A percentile compares a stretch with the other conserved stretches of the same genome.
These are phyloP conservation scores for Quercus rubra DNA, from an alignment of 306 rosid genomes.

Conservation along the genomic window DNA sequence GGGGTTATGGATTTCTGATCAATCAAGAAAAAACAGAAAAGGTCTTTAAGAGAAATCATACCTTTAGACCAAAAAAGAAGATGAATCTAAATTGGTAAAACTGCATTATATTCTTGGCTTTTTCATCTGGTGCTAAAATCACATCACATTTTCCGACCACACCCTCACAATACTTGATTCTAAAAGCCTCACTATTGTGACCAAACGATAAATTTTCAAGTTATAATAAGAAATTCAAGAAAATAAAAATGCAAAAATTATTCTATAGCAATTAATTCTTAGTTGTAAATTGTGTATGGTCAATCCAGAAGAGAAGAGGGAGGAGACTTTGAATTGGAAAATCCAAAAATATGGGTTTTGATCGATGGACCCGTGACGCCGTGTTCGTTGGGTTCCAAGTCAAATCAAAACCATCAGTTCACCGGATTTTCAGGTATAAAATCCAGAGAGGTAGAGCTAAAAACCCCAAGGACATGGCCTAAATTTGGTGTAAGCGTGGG, in stretches of 20 bases:
- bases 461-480: constrained; percentile 20
- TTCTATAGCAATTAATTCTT: background rate
- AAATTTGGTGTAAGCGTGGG: constrained; percentile 48
- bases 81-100: background rate
- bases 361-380: constrained; percentile 23
- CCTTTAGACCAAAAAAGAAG: constrained; percentile 10
- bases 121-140: background rate
- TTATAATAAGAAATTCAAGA: background rate
- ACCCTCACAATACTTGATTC: background rate
- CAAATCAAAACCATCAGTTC: constrained; percentile 44
- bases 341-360: constrained; percentile 33
- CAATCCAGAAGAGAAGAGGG: constrained; percentile 3
- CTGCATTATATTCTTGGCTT: constrained; percentile 1
- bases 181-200: background rate
- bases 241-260: background rate
- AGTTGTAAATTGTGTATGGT: background rate
- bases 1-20: background rate
- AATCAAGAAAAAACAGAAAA: background rate
- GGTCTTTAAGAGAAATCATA: background rate
- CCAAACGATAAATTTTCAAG: background rate
- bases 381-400: constrained; percentile 34
- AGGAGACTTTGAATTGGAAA: constrained; percentile 24
- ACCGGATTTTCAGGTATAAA: constrained; percentile 26
- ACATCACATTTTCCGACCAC: constrained; percentile 7
- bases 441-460: constrained; percentile 19